Evolutionary conservation across 2,329 filamentous ascomycete species (phyloP).

Genomic region (Xylaria sp.): DNA sequence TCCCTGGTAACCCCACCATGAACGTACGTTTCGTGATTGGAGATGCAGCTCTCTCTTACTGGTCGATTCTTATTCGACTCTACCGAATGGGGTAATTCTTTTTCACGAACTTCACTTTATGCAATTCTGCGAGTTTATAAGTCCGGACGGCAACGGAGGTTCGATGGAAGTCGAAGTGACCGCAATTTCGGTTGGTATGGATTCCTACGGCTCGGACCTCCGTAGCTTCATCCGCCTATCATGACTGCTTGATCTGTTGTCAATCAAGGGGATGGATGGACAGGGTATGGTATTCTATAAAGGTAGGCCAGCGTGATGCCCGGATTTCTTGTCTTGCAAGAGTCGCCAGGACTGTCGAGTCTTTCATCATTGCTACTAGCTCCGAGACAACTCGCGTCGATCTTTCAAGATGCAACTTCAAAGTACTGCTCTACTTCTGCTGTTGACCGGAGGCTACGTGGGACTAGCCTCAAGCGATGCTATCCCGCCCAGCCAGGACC

Average conservation of each 20-base stretch:
- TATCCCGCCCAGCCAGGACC: conserved; percentile 47
- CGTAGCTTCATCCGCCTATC: not conserved
- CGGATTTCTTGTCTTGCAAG: not conserved
- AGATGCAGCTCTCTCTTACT: not conserved
- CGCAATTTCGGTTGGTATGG: not conserved
- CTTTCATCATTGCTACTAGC: not conserved
- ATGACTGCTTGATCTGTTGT: not conserved
- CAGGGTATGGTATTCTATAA: conserved; percentile 1
- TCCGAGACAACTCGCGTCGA: not conserved
- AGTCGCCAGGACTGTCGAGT: not conserved
- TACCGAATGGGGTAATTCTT: not conserved
- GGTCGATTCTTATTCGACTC: not conserved
- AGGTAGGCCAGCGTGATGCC: not conserved
- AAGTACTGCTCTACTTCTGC: not conserved
- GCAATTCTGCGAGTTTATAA: not conserved
- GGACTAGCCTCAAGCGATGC: conserved; percentile 2
- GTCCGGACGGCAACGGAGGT: not conserved
- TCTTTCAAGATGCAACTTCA: conserved; percentile 5
- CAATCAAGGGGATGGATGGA: not conserved
- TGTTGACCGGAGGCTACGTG: not conserved
- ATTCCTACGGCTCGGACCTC: not conserved
- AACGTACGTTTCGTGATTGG: not conserved
- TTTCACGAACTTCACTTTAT: not conserved
- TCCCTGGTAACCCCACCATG: not conserved
- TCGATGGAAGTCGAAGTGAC: not conserved